phyloP scores from a whole-genome alignment of 2,329 filamentous ascomycete genomes.

The Clathrospora elynae region DNA sequence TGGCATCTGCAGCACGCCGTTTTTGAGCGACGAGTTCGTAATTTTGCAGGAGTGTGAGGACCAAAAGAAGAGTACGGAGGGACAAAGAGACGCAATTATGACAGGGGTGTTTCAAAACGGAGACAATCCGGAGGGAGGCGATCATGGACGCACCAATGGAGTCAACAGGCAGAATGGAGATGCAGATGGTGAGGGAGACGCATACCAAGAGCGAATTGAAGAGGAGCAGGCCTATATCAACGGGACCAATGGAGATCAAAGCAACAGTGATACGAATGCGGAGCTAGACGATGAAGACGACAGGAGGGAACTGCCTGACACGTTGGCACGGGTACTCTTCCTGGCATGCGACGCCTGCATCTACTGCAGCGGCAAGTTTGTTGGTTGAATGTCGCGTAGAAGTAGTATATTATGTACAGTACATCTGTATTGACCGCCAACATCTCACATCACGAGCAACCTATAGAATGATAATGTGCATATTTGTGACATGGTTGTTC shows the following conservation, averaged over 20 bases:
- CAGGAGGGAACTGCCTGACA: slow-evolving; percentile 16
- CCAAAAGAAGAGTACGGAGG: background rate
- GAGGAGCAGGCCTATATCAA: background rate
- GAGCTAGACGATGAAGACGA: slow-evolving; percentile 2
- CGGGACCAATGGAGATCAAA: slow-evolving; percentile 2
- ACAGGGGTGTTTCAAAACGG: background rate
- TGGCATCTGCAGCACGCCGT: slow-evolving; percentile 57
- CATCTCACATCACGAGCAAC: no score
- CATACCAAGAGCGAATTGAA: background rate
- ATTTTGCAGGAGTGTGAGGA: slow-evolving; percentile 25
- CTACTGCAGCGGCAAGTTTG: slow-evolving; percentile 47
- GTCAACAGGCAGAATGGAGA: background rate
- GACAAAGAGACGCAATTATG: slow-evolving; percentile 4
- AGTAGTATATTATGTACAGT: no score
- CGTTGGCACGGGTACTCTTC: slow-evolving; percentile 40
- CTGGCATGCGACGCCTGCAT: slow-evolving; percentile 46
- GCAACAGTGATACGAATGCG: background rate
- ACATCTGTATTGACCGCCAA: no score
- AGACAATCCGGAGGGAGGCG: background rate
- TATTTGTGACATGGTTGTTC: no score
- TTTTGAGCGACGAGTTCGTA: slow-evolving; percentile 53
- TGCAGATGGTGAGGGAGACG: background rate
- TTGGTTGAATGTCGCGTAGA: slow-evolving; percentile 27
- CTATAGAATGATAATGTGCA: no score
- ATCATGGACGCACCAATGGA: no score